Evolutionary conservation across 805 yeast genomes (phyloP).

Genomic region (Ogataea siamensis): DNA sequence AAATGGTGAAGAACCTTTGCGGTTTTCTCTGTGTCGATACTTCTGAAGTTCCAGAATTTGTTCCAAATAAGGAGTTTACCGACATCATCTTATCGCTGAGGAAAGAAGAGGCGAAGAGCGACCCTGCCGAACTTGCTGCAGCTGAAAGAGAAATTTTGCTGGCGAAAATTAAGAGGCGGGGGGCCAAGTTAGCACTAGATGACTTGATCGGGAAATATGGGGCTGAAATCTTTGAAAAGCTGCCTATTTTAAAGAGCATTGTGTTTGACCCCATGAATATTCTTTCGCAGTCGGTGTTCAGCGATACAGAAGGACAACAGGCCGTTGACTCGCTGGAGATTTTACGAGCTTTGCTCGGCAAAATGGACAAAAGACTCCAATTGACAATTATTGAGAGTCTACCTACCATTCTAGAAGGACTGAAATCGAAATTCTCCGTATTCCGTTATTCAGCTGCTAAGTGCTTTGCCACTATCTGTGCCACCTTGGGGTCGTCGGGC

Average conservation of each 20-base stretch:
- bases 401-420: conserved; percentile 48
- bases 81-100: conserved; percentile 67
- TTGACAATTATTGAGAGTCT: conserved; percentile 51
- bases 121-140: conserved; percentile 57
- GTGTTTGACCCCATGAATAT: conserved; percentile 63
- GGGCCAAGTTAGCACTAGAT: conserved; percentile 73
- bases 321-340: conserved; percentile 86
- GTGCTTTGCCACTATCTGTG: conserved; percentile 78
- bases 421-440: conserved; percentile 74
- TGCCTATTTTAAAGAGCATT: conserved; percentile 64
- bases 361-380: conserved; percentile 48
- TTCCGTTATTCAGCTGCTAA: conserved; percentile 88
- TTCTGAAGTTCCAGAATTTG: conserved; percentile 90
- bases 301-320: conserved; percentile 63
- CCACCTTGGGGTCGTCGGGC: conserved; percentile 62
- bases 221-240: conserved; percentile 49
- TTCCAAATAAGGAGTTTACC: conserved; percentile 53
- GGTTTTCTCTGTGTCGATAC: conserved; percentile 95
- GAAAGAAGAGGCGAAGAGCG: conserved; percentile 70
- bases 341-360: conserved; percentile 68
- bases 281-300: conserved; percentile 28
- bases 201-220: conserved; percentile 54
- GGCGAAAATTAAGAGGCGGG: conserved; percentile 80
- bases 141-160: conserved; percentile 63
- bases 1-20: conserved; percentile 85